Evolutionary conservation across 495 filamentous ascomycete species (phyloP).

Genomic region (Neurospora sp.): DNA sequence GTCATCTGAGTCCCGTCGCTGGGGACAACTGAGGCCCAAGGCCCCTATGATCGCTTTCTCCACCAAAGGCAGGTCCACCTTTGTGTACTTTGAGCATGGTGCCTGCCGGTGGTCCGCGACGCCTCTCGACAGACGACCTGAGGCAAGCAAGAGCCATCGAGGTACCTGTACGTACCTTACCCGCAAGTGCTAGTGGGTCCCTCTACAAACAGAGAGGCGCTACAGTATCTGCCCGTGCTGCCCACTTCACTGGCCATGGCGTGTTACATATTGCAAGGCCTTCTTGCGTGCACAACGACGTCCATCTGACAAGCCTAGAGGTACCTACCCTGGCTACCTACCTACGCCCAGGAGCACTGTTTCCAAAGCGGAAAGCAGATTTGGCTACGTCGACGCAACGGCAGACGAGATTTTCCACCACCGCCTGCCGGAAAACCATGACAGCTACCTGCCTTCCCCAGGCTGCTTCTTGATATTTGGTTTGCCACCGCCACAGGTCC

Average conservation of each 20-base stretch:
- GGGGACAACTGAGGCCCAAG: background rate
- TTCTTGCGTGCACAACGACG: background rate
- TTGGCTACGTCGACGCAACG: background rate
- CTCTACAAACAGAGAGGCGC: background rate
- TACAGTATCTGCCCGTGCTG: background rate
- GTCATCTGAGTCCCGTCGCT: background rate
- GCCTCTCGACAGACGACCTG: background rate
- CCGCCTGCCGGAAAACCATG: background rate
- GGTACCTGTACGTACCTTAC: background rate
- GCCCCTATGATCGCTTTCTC: background rate
- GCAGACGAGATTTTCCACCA: background rate
- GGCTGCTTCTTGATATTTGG: background rate
- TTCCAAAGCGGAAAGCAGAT: background rate
- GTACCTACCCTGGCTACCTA: background rate
- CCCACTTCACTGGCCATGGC: background rate
- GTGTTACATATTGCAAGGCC: background rate
- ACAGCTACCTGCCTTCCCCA: background rate
- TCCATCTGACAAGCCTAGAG: background rate
- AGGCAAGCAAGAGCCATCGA: background rate
- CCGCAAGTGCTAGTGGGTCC: background rate
- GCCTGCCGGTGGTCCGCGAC: background rate
- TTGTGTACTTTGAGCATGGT: background rate
- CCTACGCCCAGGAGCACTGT: background rate
- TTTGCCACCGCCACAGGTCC: background rate
- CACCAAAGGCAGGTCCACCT: background rate